Conservation (phyloP, 805 yeast genomes). For the Hanseniaspora lindneri region DNA sequence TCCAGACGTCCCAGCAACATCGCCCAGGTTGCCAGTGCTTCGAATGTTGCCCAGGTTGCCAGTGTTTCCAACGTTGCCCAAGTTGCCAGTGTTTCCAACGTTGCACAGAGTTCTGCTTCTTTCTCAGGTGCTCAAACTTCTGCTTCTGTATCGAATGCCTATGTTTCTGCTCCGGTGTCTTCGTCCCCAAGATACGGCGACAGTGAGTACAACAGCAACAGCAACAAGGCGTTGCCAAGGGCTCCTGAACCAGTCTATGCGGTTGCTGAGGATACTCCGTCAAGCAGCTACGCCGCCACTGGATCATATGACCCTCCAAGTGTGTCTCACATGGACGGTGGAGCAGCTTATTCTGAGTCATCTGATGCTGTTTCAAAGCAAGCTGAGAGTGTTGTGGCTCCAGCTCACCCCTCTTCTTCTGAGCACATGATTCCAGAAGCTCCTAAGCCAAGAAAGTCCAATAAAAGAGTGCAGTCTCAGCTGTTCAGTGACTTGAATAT, state of each 20-base stretch:
- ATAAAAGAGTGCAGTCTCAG: constrained; percentile 12
- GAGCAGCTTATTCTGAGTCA: not conserved
- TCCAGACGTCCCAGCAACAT: constrained; percentile 12
- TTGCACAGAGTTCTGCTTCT: not conserved
- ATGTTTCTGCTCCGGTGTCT: no score
- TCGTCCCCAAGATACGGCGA: no score
- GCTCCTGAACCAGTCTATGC: not conserved
- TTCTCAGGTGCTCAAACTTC: not conserved
- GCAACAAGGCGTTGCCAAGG: constrained; percentile 1
- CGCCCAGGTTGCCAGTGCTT: not conserved
- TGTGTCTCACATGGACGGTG: no score
- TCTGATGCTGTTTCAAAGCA: not conserved
- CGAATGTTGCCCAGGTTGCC: not conserved
- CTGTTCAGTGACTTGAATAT: constrained; percentile 14
- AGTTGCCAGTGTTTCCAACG: not conserved
- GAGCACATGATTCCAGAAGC: constrained; percentile 21
- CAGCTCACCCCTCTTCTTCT: constrained; percentile 2
- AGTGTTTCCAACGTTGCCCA: not conserved
- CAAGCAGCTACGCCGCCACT: not conserved
- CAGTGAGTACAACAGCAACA: no score
- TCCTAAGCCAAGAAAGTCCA: constrained; percentile 22
- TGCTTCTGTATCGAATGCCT: no score
- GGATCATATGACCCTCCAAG: not conserved
- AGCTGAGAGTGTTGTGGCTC: no score
- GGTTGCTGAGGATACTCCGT: not conserved